Percentiles rank a stretch among this genome's conserved stretches.
These are phyloP conservation scores for Galerina marginata DNA, from an alignment of 768 basidiomycete species.

Conservation along the genomic window DNA sequence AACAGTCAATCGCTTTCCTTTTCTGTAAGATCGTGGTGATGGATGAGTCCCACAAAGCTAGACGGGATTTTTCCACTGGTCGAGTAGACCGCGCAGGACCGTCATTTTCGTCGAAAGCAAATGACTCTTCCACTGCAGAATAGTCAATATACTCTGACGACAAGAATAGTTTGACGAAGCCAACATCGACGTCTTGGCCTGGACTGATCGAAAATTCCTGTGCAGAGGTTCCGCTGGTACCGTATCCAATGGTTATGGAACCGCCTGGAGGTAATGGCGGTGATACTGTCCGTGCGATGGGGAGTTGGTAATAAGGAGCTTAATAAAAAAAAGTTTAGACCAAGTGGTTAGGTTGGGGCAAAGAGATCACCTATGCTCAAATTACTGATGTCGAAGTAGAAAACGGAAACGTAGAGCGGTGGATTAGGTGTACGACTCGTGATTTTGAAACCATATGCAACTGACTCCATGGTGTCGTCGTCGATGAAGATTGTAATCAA, in stretches of 20 bases:
- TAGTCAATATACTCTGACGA: slow-evolving; percentile 5
- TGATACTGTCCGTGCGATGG: too few species aligned
- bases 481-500: background rate
- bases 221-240: background rate
- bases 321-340: too few species aligned
- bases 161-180: slow-evolving; percentile 10
- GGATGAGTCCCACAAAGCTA: too few species aligned
- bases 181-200: slow-evolving; percentile 8
- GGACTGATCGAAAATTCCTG: background rate
- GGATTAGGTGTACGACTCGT: background rate
- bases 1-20: too few species aligned
- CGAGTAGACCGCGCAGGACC: too few species aligned
- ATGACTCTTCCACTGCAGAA: background rate
- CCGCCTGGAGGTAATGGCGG: too few species aligned
- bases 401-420: slow-evolving; percentile 7
- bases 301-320: too few species aligned
- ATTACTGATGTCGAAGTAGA: slow-evolving; percentile 13
- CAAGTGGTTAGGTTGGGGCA: too few species aligned
- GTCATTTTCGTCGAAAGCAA: too few species aligned
- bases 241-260: background rate
- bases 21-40: too few species aligned
- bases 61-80: too few species aligned
- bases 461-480: background rate
- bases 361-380: slow-evolving; percentile 11
- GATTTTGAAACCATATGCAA: slow-evolving; percentile 11